phyloP scores from a whole-genome alignment of 306 rosid species.

The Lathyrus sativus region DNA sequence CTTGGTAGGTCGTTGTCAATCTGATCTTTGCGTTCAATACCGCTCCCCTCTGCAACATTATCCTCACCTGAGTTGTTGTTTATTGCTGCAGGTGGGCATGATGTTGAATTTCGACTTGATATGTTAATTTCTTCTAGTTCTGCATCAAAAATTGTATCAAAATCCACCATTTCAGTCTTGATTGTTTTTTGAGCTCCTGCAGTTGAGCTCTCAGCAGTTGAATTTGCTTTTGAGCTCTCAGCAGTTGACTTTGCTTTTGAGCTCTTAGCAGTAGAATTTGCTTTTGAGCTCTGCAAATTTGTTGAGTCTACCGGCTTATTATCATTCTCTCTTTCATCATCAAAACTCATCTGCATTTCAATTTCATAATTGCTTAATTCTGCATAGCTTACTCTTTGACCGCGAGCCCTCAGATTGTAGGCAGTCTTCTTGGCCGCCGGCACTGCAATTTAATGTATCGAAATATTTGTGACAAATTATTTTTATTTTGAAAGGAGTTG shows the following conservation, averaged over 20 bases:
- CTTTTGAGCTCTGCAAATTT: not conserved
- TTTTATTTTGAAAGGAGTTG: not conserved
- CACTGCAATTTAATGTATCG: not conserved
- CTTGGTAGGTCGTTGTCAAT: not conserved
- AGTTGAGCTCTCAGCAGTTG: not conserved
- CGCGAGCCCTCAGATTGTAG: slow-evolving; percentile 31
- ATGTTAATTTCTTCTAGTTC: not conserved
- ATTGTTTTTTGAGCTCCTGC: not conserved
- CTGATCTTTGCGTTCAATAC: not conserved
- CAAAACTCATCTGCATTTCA: not conserved
- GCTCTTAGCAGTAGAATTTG: not conserved
- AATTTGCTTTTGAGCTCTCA: not conserved
- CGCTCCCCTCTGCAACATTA: not conserved
- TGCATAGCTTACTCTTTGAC: not conserved
- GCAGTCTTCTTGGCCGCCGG: not conserved
- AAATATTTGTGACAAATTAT: slow-evolving; percentile 15
- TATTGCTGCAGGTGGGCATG: not conserved
- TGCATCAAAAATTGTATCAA: not conserved
- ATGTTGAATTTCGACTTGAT: not conserved
- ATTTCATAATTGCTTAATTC: slow-evolving; percentile 9
- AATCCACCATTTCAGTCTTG: not conserved
- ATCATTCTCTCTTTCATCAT: not conserved
- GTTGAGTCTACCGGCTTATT: not conserved
- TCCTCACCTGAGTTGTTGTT: not conserved
- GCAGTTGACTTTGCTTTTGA: not conserved